phyloP scores from a whole-genome alignment of 768 basidiomycete species.

The Termitomyces sp. region DNA sequence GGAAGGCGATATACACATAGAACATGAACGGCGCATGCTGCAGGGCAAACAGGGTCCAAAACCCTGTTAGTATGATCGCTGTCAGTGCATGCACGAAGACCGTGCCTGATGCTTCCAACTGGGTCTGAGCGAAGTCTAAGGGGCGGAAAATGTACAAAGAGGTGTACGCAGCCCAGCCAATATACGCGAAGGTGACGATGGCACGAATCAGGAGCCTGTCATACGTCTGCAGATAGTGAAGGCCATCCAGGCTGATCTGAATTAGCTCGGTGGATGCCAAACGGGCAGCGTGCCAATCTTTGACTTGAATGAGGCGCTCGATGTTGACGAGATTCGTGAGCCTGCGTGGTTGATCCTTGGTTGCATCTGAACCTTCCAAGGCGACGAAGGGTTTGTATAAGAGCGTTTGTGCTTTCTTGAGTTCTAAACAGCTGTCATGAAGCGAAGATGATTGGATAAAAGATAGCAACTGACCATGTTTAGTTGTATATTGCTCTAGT shows the following conservation, averaged over 20 bases:
- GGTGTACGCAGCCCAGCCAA: constrained; percentile 73
- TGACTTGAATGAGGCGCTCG: constrained; percentile 37
- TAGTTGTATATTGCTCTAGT: constrained; percentile 72
- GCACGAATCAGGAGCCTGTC: constrained; percentile 68
- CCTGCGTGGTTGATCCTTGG: constrained; percentile 28
- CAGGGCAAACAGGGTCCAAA: constrained; percentile 51
- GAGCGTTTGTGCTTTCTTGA: constrained; percentile 55
- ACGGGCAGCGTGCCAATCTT: constrained; percentile 49
- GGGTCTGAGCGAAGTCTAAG: constrained; percentile 15
- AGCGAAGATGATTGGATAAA: neutral
- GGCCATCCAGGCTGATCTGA: constrained; percentile 48
- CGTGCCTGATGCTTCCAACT: neutral
- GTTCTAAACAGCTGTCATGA: constrained; percentile 34
- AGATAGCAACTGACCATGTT: constrained; percentile 54
- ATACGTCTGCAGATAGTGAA: constrained; percentile 83
- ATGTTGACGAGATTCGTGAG: constrained; percentile 36
- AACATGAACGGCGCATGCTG: constrained; percentile 70
- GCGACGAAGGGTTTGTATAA: constrained; percentile 60
- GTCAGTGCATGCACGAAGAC: constrained; percentile 16
- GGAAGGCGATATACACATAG: constrained; percentile 73
- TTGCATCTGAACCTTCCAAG: constrained; percentile 32
- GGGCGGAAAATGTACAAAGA: constrained; percentile 55
- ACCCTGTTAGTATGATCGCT: constrained; percentile 26
- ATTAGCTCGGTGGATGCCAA: constrained; percentile 50
- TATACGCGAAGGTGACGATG: constrained; percentile 70